These are phyloP conservation scores for Clitopilus passeckerianus DNA, from an alignment of 768 basidiomycete genomes.

Conservation along the genomic window DNA sequence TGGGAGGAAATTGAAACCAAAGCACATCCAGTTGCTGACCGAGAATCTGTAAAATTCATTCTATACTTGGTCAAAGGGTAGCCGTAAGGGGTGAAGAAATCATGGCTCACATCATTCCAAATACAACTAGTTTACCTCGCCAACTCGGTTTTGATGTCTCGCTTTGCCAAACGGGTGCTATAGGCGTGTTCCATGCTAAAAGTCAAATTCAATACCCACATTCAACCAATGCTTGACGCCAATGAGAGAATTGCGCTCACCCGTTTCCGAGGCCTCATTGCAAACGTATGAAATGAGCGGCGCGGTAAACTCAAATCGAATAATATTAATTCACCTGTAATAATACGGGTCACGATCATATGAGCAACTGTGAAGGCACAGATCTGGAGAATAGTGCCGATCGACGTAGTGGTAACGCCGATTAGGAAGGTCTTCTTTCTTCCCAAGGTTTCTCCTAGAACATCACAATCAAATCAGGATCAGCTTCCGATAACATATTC, in stretches of 20 bases:
- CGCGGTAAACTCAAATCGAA: not conserved
- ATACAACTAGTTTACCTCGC: slow-evolving; percentile 44
- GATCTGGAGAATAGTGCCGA: slow-evolving; percentile 47
- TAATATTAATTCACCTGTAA: slow-evolving; percentile 30
- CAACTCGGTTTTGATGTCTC: slow-evolving; percentile 44
- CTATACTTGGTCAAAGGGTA: slow-evolving; percentile 15
- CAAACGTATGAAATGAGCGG: not conserved
- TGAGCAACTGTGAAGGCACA: slow-evolving; percentile 35
- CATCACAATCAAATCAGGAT: not conserved
- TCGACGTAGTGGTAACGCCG: slow-evolving; percentile 47
- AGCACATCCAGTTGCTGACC: slow-evolving; percentile 49
- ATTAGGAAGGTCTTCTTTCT: slow-evolving; percentile 43
- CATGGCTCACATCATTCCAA: slow-evolving; percentile 36
- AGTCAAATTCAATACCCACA: not conserved
- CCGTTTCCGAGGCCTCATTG: slow-evolving; percentile 39
- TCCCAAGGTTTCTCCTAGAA: slow-evolving; percentile 33
- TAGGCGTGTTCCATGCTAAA: slow-evolving; percentile 41
- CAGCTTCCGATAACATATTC: not conserved
- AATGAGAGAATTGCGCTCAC: slow-evolving; percentile 13
- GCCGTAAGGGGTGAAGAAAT: slow-evolving; percentile 6
- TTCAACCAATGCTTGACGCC: not conserved
- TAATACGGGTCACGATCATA: slow-evolving; percentile 41
- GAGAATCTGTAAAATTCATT: slow-evolving; percentile 50
- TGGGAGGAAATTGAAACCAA: slow-evolving; percentile 38
- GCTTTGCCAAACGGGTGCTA: slow-evolving; percentile 48